Evolutionary conservation across 2,329 filamentous ascomycete species (phyloP), one percentile per base, ranked within the genome.

Genomic region (Ophiostoma ulmi): DNA sequence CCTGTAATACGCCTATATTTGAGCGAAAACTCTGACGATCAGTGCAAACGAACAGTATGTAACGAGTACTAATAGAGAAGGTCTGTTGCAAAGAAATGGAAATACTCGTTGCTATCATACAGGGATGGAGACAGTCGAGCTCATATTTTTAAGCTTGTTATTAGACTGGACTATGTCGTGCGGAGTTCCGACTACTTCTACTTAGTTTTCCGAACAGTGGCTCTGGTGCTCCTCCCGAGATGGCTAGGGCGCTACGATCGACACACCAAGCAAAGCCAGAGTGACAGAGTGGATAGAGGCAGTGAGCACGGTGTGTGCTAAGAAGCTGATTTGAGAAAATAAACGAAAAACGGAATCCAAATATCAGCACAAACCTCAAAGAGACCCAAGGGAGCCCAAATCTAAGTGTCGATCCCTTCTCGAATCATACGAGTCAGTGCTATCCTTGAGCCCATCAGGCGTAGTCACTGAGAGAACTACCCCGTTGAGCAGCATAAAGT

Each of bases 11-110:
- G 13, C 2, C 41, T 44, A 17, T 48, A 48, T 48, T 48, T 48
- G 13, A 58, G 52, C 11, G 52, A 58, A 58, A 58, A 58, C 52
- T 58, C 52, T 58, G 52, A 58, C 52, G 52, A 58, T 58, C 52
- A 58, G 22, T 22, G 52, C 52, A 58, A 58, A 22, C 52, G 52
- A 58, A 14, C 22, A 10, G 22, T 48, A 48, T 48, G 44, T 26
- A 11, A 17, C 52, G 52, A 58, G 13, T 0, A 58, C 52, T 10
- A 26, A 58, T 58, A 31, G 7, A 26, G 22, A 58, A 58, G 52
- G 22, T 58, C 52, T 58, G 22, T 26, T 13, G 11, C 26, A 5
- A 7, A n/a, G 20, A 58, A 58, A 58, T 58, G 52, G n/a, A 58
- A 58, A 58, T 58, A 58, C 22, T 26, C 22, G 20, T 48, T 39